Evolutionary conservation across 106 monocot genomes (phyloP).

Genomic region (Iris macrosiphon): DNA sequence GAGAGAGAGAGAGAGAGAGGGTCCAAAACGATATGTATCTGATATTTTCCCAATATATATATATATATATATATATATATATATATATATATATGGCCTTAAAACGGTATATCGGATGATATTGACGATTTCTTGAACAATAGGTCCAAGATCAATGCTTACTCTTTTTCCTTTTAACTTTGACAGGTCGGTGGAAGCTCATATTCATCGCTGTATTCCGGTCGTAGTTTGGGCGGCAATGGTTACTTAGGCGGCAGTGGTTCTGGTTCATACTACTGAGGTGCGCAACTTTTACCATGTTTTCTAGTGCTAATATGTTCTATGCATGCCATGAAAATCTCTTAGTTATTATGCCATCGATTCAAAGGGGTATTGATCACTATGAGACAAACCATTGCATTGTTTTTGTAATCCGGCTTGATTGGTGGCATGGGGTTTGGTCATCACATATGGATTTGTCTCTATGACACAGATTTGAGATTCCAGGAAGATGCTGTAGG

Average conservation of each 20-base stretch:
- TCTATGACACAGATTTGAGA: constrained; percentile 53
- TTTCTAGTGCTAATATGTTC: background rate
- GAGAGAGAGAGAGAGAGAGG: too few relatives aligned
- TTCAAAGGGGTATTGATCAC: background rate
- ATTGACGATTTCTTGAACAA: too few relatives aligned
- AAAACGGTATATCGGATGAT: background rate
- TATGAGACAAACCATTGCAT: background rate
- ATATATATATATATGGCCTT: too few relatives aligned
- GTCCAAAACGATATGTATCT: too few relatives aligned
- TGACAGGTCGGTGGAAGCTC: constrained; percentile 68
- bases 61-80: too few relatives aligned
- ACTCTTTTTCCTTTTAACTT: constrained; percentile 1
- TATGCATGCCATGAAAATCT: background rate
- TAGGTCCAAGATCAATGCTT: background rate
- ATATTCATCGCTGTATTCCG: constrained; percentile 68
- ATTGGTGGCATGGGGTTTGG: constrained; percentile 14
- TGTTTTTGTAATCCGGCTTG: background rate
- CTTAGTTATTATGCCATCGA: background rate
- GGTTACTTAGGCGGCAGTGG: constrained; percentile 54
- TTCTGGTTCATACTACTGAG: constrained; percentile 85
- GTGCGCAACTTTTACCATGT: constrained; percentile 19
- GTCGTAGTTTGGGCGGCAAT: constrained; percentile 50
- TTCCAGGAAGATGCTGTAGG: constrained; percentile 50
- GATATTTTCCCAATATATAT: too few relatives aligned
- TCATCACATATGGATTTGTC: constrained; percentile 55